Base-by-base conservation (phyloP, 805 yeast genomes). In the Yamadazyma ubonensis region DNA sequence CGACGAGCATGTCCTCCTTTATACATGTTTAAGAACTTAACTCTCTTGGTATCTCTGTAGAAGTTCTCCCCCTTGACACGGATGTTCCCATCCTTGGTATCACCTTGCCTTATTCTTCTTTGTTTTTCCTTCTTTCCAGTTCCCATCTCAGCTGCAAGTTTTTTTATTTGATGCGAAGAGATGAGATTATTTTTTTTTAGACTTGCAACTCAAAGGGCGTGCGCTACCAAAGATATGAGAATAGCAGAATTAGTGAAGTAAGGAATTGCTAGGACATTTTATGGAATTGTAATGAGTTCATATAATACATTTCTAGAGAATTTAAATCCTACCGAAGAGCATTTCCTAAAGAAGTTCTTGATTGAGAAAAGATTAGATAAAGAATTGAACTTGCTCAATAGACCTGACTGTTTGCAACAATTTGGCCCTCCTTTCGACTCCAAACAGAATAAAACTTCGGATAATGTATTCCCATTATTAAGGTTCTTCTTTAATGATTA, bases 31-130 rank as follows among this genome's bases (percentile, higher is more conserved):
- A 93, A 73, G 60, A 80, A 87, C 62, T 86, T 83, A 44, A 90
- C 96, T 58, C 86, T 86, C 59, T 89, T 88, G 39, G 96, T 91
- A 78, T 90, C 97, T 54, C 88, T 71, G 70, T 91, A 91, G 65
- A 91, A 91, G 71, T 91, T 91, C 66, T 91, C 99, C 57, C 99
- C 99, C 61, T 91, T 91, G 38, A 87, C 95, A 46, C 95, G 81
- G 42, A 93, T 76, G 55, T 91, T 91, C 20, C 96, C 96, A 63
- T 86, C 96, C 55, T 87, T 77, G 51, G 79, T 72, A 53, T 83
- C 86, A 39, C 83, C 83, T 59, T 89, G 86, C 57, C 96, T 84
- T 42, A 75, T 73, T 58, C 96, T 79, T 70, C 99, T 83, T 55
- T 74, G 75, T 62, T 85, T 86, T 65, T 91, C 99, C 56, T 89